Base-by-base conservation (phyloP, 331 rosid species). In the Quercus phellos region DNA sequence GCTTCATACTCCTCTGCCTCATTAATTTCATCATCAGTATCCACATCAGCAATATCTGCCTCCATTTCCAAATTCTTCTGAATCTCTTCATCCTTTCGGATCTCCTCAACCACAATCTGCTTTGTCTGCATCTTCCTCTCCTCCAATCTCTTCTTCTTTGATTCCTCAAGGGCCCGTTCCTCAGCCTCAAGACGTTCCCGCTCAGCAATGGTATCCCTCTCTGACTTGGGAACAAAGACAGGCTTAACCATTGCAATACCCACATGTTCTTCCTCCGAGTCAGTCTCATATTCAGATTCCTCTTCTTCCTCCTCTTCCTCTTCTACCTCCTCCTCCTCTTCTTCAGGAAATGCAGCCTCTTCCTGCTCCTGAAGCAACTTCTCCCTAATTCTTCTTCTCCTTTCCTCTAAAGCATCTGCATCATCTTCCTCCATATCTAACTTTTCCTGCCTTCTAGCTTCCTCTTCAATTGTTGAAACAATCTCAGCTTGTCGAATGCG, bases 1-100 rank as follows among this genome's bases (percentile, higher is more conserved):
- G 94, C 96, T 77, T 94, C 99, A 56, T 92, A 94, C 78, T 92
- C 97, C 82, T 94, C 97, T 56, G 98, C 98, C 87, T 92, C 98
- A 3, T 94, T 94, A 51, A 88, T 19, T 82, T 94, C 99, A 72
- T 94, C 99, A 86, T 92, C 98, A 34, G 98, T 94, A 78, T 92
- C 99, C 26, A 92, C 88, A 70, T 94, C 99, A 53, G 90, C 99
- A 86, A 90, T 85, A 80, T 92, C 90, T 5, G 98, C 98, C 73
- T 92, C 99, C 85, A 84, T 80, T 78, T 94, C 99, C 83, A 91
- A 1, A 82, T 92, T 92, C 76, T 90, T 94, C 85, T 91, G 97
- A 66, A 94, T 92, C 80, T 92, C 96, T 79, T 72, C 87, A 80
- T 92, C 99, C 86, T 94, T 92, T 56, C 94, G 78, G 22, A 94